Conservation (phyloP, 306 rosid species). For the Quercus variabilis region DNA sequence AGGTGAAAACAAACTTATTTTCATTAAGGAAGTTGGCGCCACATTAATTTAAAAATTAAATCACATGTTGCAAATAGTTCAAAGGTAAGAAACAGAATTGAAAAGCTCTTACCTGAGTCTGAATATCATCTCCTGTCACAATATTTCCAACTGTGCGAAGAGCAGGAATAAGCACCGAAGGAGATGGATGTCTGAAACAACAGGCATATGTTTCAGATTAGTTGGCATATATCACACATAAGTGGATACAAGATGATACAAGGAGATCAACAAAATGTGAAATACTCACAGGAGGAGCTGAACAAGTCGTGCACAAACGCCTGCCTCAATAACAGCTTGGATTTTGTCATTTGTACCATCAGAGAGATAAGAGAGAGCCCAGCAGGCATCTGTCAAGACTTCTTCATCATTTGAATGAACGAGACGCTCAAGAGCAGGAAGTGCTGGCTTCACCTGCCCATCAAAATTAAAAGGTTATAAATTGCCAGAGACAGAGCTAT, state of each 20-base stretch:
- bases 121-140: slow-evolving; percentile 85
- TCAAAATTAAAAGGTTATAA: slow-evolving; percentile 11
- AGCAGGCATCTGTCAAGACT: slow-evolving; percentile 87
- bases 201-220: slow-evolving; percentile 3
- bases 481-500: background rate
- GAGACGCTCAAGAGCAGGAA: slow-evolving; percentile 85
- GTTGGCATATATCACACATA: slow-evolving; percentile 1
- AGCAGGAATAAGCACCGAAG: slow-evolving; percentile 85
- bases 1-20: background rate
- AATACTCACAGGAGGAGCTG: slow-evolving; percentile 81
- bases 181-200: slow-evolving; percentile 73
- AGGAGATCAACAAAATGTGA: background rate
- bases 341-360: slow-evolving; percentile 93
- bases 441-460: slow-evolving; percentile 82
- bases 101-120: slow-evolving; percentile 66
- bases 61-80: background rate
- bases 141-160: slow-evolving; percentile 95
- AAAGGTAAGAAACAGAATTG: background rate
- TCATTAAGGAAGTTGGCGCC: background rate
- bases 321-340: slow-evolving; percentile 92
- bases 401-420: slow-evolving; percentile 90
- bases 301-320: slow-evolving; percentile 69
- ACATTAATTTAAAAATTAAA: background rate
- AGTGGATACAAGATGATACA: background rate
- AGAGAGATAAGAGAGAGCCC: slow-evolving; percentile 90